A percentile compares a stretch with the other conserved stretches of the same genome.
These are phyloP conservation scores for Apiospora saccharicola DNA, from an alignment of 2,329 filamentous ascomycete genomes.

Conservation along the genomic window DNA sequence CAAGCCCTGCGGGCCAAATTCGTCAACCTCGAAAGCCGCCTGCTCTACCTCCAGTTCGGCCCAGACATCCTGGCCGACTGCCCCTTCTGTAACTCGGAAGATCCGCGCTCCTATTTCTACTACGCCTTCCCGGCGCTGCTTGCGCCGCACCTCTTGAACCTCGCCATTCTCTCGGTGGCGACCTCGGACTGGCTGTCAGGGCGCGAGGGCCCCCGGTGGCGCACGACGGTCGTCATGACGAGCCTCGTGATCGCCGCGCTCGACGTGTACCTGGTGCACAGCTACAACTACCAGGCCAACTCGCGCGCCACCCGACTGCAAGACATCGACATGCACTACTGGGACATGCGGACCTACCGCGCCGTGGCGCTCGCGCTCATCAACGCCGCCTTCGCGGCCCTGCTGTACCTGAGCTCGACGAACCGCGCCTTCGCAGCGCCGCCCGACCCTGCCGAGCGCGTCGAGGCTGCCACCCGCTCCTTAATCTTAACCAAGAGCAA, in stretches of 20 bases:
- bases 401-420: conserved; percentile 80
- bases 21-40: conserved; percentile 72
- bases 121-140: conserved; percentile 80
- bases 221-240: conserved; percentile 71
- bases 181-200: conserved; percentile 76
- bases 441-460: conserved; percentile 67
- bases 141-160: conserved; percentile 81
- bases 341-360: conserved; percentile 71
- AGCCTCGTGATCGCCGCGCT: conserved; percentile 63
- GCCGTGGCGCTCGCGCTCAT: conserved; percentile 68
- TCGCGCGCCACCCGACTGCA: conserved; percentile 65
- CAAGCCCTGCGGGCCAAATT: conserved; percentile 72
- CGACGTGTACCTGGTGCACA: conserved; percentile 71
- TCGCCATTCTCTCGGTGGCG: conserved; percentile 73
- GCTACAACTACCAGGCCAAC: conserved; percentile 73
- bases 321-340: conserved; percentile 76
- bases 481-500: conserved; percentile 70
- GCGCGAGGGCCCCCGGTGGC: conserved; percentile 70
- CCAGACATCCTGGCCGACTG: conserved; percentile 77
- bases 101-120: conserved; percentile 75
- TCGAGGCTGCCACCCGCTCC: conserved; percentile 64
- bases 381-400: conserved; percentile 67
- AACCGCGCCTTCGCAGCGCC: conserved; percentile 77
- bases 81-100: conserved; percentile 81
- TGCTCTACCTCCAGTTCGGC: conserved; percentile 86